Evolutionary conservation across 106 monocot species (phyloP).

Genomic region (Acorus gramineus): DNA sequence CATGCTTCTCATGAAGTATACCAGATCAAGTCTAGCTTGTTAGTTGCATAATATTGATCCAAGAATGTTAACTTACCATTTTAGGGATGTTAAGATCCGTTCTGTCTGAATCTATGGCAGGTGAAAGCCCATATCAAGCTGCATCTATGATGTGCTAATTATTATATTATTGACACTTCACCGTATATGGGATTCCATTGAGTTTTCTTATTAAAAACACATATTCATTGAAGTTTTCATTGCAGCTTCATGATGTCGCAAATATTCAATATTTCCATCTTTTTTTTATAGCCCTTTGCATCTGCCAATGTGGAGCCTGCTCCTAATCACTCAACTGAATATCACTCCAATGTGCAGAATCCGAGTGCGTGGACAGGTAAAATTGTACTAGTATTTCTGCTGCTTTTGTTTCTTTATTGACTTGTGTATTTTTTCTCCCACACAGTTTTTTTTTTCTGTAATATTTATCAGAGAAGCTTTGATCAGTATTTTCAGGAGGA

Average conservation of each 20-base stretch:
- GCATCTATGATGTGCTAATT: no score
- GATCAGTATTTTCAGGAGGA: conserved; percentile 24
- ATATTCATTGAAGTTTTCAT: neutral
- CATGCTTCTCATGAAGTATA: no score
- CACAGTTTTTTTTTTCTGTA: neutral
- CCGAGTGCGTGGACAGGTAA: conserved; percentile 20
- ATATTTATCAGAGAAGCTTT: neutral
- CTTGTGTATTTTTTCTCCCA: conserved; percentile 1
- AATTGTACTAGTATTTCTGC: neutral
- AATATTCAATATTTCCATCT: neutral
- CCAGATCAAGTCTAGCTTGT: no score
- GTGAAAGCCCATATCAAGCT: no score
- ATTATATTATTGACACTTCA: no score
- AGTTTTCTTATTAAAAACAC: no score
- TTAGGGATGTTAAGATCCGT: no score
- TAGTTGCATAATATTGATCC: no score
- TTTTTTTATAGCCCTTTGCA: conserved; percentile 11
- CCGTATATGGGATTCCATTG: no score
- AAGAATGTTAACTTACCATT: no score
- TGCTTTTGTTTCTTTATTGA: neutral
- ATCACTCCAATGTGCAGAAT: conserved; percentile 4
- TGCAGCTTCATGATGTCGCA: neutral
- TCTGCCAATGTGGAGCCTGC: conserved; percentile 10
- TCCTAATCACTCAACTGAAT: conserved; percentile 4
- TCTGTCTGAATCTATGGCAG: no score